phyloP scores from a whole-genome alignment of 2,329 filamentous ascomycete genomes.

The Ophiostoma pallidulum region DNA sequence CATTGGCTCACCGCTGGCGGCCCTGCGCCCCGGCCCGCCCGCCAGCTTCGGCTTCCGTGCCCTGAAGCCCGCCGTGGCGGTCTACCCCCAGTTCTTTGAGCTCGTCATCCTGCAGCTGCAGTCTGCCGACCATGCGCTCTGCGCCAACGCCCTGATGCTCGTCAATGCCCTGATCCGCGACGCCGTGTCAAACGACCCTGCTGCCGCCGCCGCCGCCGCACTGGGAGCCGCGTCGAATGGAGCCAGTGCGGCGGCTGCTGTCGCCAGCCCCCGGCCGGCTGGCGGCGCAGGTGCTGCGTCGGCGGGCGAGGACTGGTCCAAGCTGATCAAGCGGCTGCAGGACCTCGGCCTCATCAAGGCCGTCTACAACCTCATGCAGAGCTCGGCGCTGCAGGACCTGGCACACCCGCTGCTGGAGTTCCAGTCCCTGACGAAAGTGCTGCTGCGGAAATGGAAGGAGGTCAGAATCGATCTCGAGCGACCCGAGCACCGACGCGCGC shows the following conservation, averaged over 20 bases:
- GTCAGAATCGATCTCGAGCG: conserved; percentile 77
- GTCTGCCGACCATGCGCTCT: conserved; percentile 89
- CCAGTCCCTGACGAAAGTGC: conserved; percentile 78
- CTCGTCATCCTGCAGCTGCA: conserved; percentile 86
- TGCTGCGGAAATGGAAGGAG: conserved; percentile 81
- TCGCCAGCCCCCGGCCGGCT: conserved; percentile 4
- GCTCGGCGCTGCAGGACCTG: conserved; percentile 80
- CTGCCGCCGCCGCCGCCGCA: background rate
- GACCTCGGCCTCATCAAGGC: conserved; percentile 88
- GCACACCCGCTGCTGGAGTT: conserved; percentile 88
- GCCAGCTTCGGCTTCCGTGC: conserved; percentile 79
- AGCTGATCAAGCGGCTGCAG: conserved; percentile 87
- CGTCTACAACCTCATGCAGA: conserved; percentile 89
- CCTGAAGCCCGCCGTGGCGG: conserved; percentile 80
- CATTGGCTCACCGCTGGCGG: conserved; percentile 9
- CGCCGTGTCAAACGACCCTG: conserved; percentile 64
- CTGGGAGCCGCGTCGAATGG: conserved; percentile 11
- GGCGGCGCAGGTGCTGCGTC: conserved; percentile 2
- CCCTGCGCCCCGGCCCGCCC: conserved; percentile 29
- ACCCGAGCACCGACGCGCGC: conserved; percentile 74
- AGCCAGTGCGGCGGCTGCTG: conserved; percentile 21
- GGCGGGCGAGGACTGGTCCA: conserved; percentile 71
- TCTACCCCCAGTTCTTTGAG: conserved; percentile 89
- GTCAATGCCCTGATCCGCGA: conserved; percentile 94
- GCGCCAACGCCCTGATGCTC: conserved; percentile 88